phyloP scores from a whole-genome alignment of 371 early-diverging fungal species.

The Mucor circinelloides region DNA sequence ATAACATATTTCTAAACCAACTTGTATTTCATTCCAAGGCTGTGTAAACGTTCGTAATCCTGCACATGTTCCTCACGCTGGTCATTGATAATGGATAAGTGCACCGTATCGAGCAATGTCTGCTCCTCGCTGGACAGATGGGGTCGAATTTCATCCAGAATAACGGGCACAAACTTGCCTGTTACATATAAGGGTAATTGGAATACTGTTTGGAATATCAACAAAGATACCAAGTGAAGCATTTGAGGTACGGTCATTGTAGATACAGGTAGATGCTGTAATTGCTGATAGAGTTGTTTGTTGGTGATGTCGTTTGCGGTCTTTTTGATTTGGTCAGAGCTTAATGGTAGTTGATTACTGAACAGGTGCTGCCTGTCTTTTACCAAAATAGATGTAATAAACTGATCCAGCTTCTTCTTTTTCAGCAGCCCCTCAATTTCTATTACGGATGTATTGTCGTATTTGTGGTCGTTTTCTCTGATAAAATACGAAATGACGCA shows the following conservation, averaged over 20 bases:
- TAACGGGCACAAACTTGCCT: conserved; percentile 27
- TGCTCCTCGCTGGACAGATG: neutral
- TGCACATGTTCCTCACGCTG: neutral
- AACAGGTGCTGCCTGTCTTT: conserved; percentile 11
- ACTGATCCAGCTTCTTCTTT: conserved; percentile 13
- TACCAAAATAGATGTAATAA: conserved; percentile 3
- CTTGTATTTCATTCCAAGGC: conserved; percentile 5
- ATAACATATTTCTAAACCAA: neutral
- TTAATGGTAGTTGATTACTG: neutral
- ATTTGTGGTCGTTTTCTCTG: conserved; percentile 24
- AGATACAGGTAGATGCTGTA: conserved; percentile 3
- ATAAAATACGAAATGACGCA: conserved; percentile 21
- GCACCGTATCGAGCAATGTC: neutral
- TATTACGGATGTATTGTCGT: conserved; percentile 17
- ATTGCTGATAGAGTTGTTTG: conserved; percentile 15
- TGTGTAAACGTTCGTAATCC: conserved; percentile 6
- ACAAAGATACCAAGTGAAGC: conserved; percentile 15
- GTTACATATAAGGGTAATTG: conserved; percentile 23
- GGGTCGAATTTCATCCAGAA: conserved; percentile 10
- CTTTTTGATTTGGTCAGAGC: neutral
- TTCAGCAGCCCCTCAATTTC: conserved; percentile 16
- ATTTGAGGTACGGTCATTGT: conserved; percentile 14
- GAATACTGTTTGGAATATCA: conserved; percentile 14
- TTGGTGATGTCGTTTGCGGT: conserved; percentile 1
- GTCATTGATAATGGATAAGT: conserved; percentile 16